Percentiles rank a stretch among this genome's conserved stretches.
phyloP scores from a whole-genome alignment of 768 basidiomycete genomes.

The Sarcodon aspratus region DNA sequence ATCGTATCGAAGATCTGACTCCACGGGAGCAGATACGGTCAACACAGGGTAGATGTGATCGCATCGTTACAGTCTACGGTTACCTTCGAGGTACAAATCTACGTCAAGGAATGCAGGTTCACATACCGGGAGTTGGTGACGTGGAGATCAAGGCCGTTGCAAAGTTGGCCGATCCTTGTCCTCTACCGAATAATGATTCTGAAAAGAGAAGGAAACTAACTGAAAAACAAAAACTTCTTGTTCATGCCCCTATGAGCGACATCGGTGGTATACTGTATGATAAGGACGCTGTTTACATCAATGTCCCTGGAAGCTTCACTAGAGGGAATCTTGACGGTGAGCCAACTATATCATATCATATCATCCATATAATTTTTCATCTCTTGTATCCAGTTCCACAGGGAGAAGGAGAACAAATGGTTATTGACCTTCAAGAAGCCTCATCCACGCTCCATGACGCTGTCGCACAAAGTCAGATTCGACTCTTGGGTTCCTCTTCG shows the following conservation, averaged over 20 bases:
- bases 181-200: conserved; percentile 80
- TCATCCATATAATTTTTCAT: neutral
- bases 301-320: conserved; percentile 92
- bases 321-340: conserved; percentile 57
- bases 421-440: conserved; percentile 91
- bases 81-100: conserved; percentile 89
- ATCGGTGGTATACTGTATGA: conserved; percentile 95
- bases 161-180: conserved; percentile 87
- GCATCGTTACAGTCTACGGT: conserved; percentile 90
- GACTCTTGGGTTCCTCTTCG: conserved; percentile 74
- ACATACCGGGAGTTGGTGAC: conserved; percentile 94
- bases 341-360: conserved; percentile 7
- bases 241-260: conserved; percentile 99
- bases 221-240: conserved; percentile 85
- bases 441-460: conserved; percentile 72
- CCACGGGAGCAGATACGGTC: conserved; percentile 71
- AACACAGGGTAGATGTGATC: conserved; percentile 81
- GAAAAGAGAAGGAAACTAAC: conserved; percentile 89
- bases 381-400: conserved; percentile 40
- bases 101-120: conserved; percentile 65
- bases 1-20: conserved; percentile 92
- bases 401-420: conserved; percentile 97
- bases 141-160: conserved; percentile 64
- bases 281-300: conserved; percentile 97
- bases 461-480: conserved; percentile 72